A percentile compares a stretch with the other conserved stretches of the same genome.
Evolutionary conservation across 2,329 filamentous ascomycete genomes (phyloP).

Genomic region (Metarhizium rileyi): DNA sequence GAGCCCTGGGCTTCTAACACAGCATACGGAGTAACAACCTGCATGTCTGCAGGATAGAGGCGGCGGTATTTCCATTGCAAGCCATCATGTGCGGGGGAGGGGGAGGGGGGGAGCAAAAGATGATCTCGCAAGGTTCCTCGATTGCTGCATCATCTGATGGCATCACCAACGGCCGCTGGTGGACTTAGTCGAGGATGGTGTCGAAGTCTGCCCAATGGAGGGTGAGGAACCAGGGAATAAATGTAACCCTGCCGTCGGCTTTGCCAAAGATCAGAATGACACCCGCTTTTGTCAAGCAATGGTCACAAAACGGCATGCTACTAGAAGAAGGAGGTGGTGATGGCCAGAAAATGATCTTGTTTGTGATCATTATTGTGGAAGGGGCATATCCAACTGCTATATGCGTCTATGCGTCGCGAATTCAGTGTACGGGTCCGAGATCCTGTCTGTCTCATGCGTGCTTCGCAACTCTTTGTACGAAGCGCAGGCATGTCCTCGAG

Average conservation of each 20-base stretch:
- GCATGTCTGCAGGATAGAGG: not conserved
- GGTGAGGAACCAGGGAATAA: not conserved
- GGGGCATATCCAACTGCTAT: not conserved
- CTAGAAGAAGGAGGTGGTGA: no score
- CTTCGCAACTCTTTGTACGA: not conserved
- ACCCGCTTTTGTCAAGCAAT: not conserved
- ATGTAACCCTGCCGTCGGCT: constrained; percentile 1
- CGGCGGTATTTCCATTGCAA: not conserved
- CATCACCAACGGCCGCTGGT: not conserved
- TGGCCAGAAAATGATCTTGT: not conserved
- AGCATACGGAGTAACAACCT: not conserved
- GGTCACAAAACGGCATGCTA: no score
- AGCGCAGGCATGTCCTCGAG: not conserved
- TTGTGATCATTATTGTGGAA: not conserved
- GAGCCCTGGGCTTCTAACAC: not conserved
- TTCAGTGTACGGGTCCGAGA: not conserved
- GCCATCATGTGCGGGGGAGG: not conserved
- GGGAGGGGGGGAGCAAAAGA: not conserved
- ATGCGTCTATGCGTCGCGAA: not conserved
- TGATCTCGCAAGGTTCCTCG: not conserved
- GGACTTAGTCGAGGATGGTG: not conserved
- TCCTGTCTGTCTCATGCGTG: not conserved
- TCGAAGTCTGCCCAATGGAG: not conserved
- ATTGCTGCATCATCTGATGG: constrained; percentile 5
- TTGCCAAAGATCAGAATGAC: not conserved